phyloP scores from a whole-genome alignment of 192 early-diverging fungal genomes.

The Obelidium mucronatum region DNA sequence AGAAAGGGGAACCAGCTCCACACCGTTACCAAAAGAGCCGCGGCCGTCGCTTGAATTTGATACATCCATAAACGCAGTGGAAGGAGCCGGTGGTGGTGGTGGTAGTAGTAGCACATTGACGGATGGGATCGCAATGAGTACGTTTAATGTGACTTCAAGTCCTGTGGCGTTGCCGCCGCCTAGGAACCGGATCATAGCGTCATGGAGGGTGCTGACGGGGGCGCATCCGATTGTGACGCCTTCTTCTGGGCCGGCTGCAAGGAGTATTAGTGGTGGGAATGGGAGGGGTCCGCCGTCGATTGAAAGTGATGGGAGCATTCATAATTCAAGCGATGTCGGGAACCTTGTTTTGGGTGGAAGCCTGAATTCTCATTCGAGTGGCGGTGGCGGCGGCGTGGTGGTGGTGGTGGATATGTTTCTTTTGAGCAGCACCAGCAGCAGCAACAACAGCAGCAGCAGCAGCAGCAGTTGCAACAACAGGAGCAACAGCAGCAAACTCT shows the following conservation, averaged over 20 bases:
- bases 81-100: too few relatives aligned
- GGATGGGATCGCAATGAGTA: too few relatives aligned
- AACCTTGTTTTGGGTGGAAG: too few relatives aligned
- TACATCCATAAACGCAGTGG: too few relatives aligned
- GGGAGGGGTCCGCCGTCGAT: too few relatives aligned
- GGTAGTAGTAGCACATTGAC: too few relatives aligned
- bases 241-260: not conserved
- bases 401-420: not conserved
- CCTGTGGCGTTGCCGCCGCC: not conserved
- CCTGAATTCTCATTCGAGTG: too few relatives aligned
- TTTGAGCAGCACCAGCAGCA: not conserved
- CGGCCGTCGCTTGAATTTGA: too few relatives aligned
- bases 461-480: not conserved
- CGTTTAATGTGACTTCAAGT: too few relatives aligned
- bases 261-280: not conserved
- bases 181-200: constrained; percentile 11
- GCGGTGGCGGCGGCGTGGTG: not conserved
- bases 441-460: not conserved
- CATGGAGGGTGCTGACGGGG: constrained; percentile 32
- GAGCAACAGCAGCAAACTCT: too few relatives aligned
- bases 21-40: not conserved
- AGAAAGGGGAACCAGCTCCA: not conserved
- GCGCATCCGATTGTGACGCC: constrained; percentile 14
- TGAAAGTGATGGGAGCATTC: too few relatives aligned
- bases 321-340: too few relatives aligned